A percentile compares a stretch with the other conserved stretches of the same genome.
Conservation (phyloP, 305 asterid genomes). For the Fraxinus platypoda region DNA sequence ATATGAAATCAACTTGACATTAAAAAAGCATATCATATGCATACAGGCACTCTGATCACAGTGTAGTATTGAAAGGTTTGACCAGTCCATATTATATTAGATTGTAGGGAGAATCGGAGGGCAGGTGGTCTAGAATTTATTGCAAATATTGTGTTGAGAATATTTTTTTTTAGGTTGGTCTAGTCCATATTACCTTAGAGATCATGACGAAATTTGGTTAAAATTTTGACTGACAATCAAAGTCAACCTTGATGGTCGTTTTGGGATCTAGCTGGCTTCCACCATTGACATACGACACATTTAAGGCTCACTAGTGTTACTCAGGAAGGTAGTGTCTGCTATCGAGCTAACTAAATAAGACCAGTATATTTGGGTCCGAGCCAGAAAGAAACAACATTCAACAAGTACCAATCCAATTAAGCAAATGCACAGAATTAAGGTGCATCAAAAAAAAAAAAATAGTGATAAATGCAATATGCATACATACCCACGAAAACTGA, state of each 20-base stretch:
- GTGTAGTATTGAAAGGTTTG: neutral
- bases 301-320: neutral
- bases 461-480: conserved; percentile 24
- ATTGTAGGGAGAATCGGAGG: neutral
- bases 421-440: neutral
- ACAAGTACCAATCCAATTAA: neutral
- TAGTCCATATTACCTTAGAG: neutral
- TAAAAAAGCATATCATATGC: neutral
- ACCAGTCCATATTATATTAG: neutral
- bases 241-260: neutral
- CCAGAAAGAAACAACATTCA: neutral
- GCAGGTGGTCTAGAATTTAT: neutral
- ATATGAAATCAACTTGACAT: neutral
- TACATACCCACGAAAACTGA: conserved; percentile 97
- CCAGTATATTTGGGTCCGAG: neutral
- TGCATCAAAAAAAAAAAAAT: neutral
- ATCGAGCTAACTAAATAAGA: neutral
- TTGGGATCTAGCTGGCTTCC: neutral
- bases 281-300: neutral
- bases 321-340: neutral
- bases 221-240: neutral
- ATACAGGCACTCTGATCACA: neutral
- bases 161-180: neutral
- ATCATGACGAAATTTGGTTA: neutral
- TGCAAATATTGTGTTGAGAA: neutral